Evolutionary conservation across 352 stramenopile species (phyloP), one percentile per base, ranked within the genome.

Genomic region (Globisporangium mamillatum): DNA sequence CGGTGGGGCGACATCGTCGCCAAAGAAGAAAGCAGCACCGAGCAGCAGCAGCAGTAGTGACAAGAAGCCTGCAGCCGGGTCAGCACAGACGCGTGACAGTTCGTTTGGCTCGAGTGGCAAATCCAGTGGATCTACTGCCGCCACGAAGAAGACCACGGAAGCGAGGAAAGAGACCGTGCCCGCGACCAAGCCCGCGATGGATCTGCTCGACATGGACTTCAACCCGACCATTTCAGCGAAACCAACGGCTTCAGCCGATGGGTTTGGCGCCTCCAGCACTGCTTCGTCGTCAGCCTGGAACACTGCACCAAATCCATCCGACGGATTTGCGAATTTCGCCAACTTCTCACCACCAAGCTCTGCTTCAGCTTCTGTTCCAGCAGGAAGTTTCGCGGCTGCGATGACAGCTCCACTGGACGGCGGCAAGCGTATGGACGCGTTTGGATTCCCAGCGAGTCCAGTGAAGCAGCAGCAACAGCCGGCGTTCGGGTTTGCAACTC

Each of bases 151-250:
- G 68, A 82, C 81, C n/a, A 74, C 74, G 0, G 80, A 90, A 44
- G 75, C 79, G 27, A 70, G 79, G 27, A 89, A 93, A 66, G 82
- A 91, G 67, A 77, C 72, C 0, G 67, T 88, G 1, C 67, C 67
- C 6, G 36, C 41, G 29, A 63, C 74, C 2, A 68, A 77, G 5
- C 73, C 80, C 0, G 72, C 76, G 3, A 63, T 70, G 34, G 82
- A 92, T 63, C 54, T 92, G 22, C 72, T 92, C 27, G 80, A 81
- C 41, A 90, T 91, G 77, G 80, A 91, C 67, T 91, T 90, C 64
- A 86, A 81, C 22, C 78, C 79, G 25, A 85, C 73, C 14, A 82
- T 87, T 60, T 79, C 78, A n/a, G 66, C 72, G 14, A 48, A 72
- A 48, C 41, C 70, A 18, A 22, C 60, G 32, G 29, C 71, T 22